These are phyloP conservation scores for Pythium coloratum DNA, from an alignment of 352 stramenopile genomes.

Conservation along the genomic window DNA sequence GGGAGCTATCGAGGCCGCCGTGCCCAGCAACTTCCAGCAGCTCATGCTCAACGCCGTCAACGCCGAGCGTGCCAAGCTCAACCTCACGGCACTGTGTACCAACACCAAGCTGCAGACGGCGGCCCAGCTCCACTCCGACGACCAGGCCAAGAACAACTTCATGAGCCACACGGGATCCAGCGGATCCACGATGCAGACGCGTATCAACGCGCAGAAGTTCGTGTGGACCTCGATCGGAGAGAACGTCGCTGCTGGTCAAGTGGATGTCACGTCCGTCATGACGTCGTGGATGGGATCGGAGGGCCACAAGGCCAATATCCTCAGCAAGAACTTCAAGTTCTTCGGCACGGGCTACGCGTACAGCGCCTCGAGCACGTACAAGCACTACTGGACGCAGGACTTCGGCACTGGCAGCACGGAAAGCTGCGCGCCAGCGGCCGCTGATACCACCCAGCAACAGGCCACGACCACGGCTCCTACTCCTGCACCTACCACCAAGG, in stretches of 20 bases:
- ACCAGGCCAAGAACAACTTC: conserved; percentile 48
- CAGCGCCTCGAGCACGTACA: conserved; percentile 28
- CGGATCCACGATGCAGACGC: conserved; percentile 40
- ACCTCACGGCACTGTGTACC: conserved; percentile 35
- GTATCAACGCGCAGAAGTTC: conserved; percentile 36
- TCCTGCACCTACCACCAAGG: not conserved
- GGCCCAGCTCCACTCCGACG: conserved; percentile 26
- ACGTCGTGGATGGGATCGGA: conserved; percentile 27
- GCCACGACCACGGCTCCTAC: not conserved
- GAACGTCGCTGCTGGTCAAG: conserved; percentile 29
- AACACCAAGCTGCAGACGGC: conserved; percentile 37
- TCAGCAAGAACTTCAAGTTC: not conserved
- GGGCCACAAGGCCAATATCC: conserved; percentile 9
- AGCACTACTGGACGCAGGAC: conserved; percentile 64
- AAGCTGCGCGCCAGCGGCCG: not conserved
- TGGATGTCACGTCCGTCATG: conserved; percentile 23
- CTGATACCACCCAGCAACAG: not conserved
- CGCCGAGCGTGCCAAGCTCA: conserved; percentile 37
- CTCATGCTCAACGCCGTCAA: conserved; percentile 53
- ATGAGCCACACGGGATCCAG: conserved; percentile 48
- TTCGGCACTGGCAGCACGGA: conserved; percentile 25
- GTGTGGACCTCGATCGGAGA: conserved; percentile 24
- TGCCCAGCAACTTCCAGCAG: conserved; percentile 22
- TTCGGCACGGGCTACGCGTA: not conserved
- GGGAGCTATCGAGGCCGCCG: conserved; percentile 11